Evolutionary conservation across 2,329 filamentous ascomycete species (phyloP), one percentile per base, ranked within the genome.

Genomic region (Nigrospora sphaerica): DNA sequence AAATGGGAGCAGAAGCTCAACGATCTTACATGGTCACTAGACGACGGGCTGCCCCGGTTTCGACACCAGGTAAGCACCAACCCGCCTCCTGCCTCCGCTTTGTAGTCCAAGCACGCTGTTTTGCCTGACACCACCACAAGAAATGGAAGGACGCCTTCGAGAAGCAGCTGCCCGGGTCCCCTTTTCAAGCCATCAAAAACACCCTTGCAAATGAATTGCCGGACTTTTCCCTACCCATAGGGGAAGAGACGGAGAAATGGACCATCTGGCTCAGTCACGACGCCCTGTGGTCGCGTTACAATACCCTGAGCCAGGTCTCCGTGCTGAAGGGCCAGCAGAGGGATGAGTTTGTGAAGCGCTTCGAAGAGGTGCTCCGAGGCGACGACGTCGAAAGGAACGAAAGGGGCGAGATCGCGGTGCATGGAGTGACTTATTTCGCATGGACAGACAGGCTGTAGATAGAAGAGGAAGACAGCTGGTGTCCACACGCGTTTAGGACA

Each of bases 221-320:
- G 0, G 57, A 65, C 31, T 88, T 88, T 58, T 73, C 77, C 12
- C 67, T 83, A 33, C 83, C 83, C 1, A 64, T 87, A 7, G 75
- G 74, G 11, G 75, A 83, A 57, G 69, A 78, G 31, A 67, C 63
- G 31, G 67, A 80, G 40, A 65, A 70, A 40, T 85, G 81, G 70
- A 77, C 74, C 18, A 72, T 78, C 1, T 78, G 74, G 72, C 60
- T 86, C 47, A 68, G 62, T 28, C 73, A 75, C 48, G 76, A 86
- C 42, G 74, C 71, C 45, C 64, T 88, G 42, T 86, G 82, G 79
- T 72, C 76, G 45, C 73, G 86, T 33, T 73, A 83, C 49, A 71
- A 70, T 41, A 89, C 85, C 12, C 65, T 88, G 47, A 86, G 82
- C 56, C 83, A 88, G 58, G 76, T 89, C 50, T 75, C 80, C 4